These are phyloP conservation scores for Mycosphaerella sp. DNA, from an alignment of 2,329 filamentous ascomycete genomes.

Conservation along the genomic window DNA sequence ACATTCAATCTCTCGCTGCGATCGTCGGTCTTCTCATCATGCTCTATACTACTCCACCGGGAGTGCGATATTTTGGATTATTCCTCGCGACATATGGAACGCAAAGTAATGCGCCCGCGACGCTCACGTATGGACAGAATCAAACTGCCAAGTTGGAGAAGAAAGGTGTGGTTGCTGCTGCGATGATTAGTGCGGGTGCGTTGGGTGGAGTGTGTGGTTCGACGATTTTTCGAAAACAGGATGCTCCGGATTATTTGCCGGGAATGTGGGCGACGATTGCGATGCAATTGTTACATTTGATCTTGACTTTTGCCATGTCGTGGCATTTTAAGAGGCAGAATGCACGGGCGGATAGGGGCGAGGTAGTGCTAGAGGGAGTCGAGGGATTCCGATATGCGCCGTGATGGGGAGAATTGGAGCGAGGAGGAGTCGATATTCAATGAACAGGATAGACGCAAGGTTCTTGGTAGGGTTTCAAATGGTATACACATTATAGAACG, in stretches of 20 bases:
- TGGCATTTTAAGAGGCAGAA: conserved; percentile 19
- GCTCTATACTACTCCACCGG: conserved; percentile 55
- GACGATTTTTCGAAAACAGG: conserved; percentile 17
- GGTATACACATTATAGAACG: too few species aligned
- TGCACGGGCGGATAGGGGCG: conserved; percentile 14
- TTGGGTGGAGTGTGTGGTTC: conserved; percentile 14
- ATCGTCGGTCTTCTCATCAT: conserved; percentile 66
- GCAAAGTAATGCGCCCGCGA: conserved; percentile 66
- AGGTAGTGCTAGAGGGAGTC: conserved; percentile 15
- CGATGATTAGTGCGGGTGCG: conserved; percentile 37
- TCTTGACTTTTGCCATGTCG: conserved; percentile 13
- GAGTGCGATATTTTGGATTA: conserved; percentile 64
- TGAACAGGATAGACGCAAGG: too few species aligned
- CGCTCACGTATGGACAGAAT: conserved; percentile 55
- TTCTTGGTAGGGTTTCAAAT: too few species aligned
- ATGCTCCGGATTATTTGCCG: conserved; percentile 18
- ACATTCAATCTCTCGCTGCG: conserved; percentile 56
- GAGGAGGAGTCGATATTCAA: background rate
- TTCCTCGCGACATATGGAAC: conserved; percentile 68
- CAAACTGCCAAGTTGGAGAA: conserved; percentile 31
- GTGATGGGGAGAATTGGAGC: background rate
- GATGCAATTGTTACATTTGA: conserved; percentile 16
- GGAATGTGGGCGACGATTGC: conserved; percentile 21
- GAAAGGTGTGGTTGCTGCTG: conserved; percentile 30
- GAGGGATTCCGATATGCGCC: conserved; percentile 18